Conservation (phyloP, 2,329 filamentous ascomycete species). For the Neonectria neomacrospora region DNA sequence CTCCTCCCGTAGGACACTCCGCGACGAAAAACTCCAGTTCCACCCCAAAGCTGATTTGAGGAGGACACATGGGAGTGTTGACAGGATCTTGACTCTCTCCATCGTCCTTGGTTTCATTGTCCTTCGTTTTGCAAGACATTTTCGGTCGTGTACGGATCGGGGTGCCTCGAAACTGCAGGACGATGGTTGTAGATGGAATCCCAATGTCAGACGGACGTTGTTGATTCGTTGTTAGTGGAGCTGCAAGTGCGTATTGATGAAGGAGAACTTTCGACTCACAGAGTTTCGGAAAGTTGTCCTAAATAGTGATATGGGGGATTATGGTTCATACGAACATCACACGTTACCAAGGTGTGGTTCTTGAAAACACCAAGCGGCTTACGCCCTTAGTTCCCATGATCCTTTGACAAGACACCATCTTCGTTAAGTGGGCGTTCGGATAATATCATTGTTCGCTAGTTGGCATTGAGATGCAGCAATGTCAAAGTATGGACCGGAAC, state of each 20-base stretch:
- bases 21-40: constrained; percentile 37
- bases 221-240: no score
- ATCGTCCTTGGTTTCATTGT: neutral
- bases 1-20: neutral
- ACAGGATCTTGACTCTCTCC: neutral
- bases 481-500: neutral
- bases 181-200: neutral
- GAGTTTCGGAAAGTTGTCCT: neutral
- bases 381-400: neutral
- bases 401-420: neutral
- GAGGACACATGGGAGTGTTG: constrained; percentile 25
- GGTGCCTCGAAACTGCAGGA: neutral
- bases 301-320: neutral
- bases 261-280: neutral
- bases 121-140: neutral
- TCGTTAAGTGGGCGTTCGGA: neutral
- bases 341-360: neutral
- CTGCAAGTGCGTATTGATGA: neutral
- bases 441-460: no score
- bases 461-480: neutral
- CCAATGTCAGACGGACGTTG: neutral
- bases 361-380: neutral
- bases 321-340: neutral
- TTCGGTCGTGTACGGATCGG: neutral
- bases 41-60: constrained; percentile 36